Percentiles rank a stretch among this genome's conserved stretches.
phyloP scores from a whole-genome alignment of 2,329 filamentous ascomycete genomes.

The Colletotrichum orchidophilum region DNA sequence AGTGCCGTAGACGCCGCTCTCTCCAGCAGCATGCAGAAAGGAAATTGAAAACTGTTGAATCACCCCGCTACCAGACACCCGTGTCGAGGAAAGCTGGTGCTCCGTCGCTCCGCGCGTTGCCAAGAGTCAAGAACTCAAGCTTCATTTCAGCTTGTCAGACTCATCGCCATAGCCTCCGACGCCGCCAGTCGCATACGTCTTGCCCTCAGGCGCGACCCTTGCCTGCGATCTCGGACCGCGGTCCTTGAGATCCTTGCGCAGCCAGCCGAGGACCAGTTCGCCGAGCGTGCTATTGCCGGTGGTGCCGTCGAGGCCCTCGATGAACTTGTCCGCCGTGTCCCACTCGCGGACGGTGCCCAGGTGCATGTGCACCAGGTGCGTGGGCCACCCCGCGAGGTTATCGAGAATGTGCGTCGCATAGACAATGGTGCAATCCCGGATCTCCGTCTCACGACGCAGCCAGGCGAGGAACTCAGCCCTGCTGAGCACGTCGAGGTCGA shows the following conservation, averaged over 20 bases:
- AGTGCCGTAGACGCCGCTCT: conserved; percentile 22
- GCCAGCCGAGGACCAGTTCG: conserved; percentile 87
- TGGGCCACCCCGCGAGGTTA: conserved; percentile 94
- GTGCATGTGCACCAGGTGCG: conserved; percentile 95
- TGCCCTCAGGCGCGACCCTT: conserved; percentile 67
- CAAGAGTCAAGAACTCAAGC: background rate
- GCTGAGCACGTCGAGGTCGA: conserved; percentile 90
- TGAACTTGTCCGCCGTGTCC: conserved; percentile 78
- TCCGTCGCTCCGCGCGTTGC: too few species aligned
- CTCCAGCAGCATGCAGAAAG: background rate
- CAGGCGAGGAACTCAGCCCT: conserved; percentile 87
- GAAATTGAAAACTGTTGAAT: conserved; percentile 7
- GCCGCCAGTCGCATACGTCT: conserved; percentile 66
- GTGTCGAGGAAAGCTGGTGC: too few species aligned
- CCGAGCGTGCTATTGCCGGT: conserved; percentile 84
- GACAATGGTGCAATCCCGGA: conserved; percentile 86
- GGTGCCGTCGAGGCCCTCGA: conserved; percentile 57
- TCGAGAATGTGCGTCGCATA: conserved; percentile 98
- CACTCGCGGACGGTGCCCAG: conserved; percentile 88
- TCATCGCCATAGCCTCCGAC: conserved; percentile 69
- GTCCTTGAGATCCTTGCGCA: conserved; percentile 80
- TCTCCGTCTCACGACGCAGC: conserved; percentile 87
- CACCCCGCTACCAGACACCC: too few species aligned
- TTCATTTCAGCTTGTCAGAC: conserved; percentile 45
- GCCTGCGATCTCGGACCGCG: conserved; percentile 78